These are phyloP conservation scores for Solanum tarijense DNA, from an alignment of 257 asterid species.

Conservation along the genomic window DNA sequence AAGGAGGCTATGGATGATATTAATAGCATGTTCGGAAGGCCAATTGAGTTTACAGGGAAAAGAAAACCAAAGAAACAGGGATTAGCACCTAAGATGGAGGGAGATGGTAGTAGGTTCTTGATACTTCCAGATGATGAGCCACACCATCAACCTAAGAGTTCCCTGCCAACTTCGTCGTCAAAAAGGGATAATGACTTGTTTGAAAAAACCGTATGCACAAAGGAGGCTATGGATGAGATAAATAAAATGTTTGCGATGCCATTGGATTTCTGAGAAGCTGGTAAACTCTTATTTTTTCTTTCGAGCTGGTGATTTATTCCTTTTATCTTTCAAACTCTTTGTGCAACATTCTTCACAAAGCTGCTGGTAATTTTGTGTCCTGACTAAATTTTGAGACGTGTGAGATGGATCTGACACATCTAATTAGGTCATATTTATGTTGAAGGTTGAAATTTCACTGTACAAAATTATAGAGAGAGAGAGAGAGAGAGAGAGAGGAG, in stretches of 20 bases:
- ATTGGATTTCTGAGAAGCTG: conserved; percentile 56
- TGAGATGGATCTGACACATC: neutral
- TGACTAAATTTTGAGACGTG: neutral
- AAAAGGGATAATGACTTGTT: conserved; percentile 42
- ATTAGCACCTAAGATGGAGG: conserved; percentile 10
- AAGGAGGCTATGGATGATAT: conserved; percentile 97
- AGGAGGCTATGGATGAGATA: conserved; percentile 86
- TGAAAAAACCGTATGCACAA: conserved; percentile 75
- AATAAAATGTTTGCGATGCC: conserved; percentile 83
- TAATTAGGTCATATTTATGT: neutral
- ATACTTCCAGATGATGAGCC: conserved; percentile 52
- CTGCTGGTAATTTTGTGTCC: neutral
- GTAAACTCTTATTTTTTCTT: conserved; percentile 14
- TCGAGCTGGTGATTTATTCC: conserved; percentile 17
- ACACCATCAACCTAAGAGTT: conserved; percentile 25
- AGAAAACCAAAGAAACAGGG: conserved; percentile 52
- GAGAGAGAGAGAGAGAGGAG: neutral
- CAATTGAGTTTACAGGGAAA: conserved; percentile 75
- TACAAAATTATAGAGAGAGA: neutral
- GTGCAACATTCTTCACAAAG: neutral
- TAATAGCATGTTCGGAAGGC: conserved; percentile 85
- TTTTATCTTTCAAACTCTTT: neutral
- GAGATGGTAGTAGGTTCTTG: conserved; percentile 20
- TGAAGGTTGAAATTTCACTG: neutral
- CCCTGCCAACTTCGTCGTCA: conserved; percentile 28